Evolutionary conservation across 176 grass and related monocot genomes (phyloP), one percentile per base, ranked within the genome.

Genomic region (Carex kokanica): DNA sequence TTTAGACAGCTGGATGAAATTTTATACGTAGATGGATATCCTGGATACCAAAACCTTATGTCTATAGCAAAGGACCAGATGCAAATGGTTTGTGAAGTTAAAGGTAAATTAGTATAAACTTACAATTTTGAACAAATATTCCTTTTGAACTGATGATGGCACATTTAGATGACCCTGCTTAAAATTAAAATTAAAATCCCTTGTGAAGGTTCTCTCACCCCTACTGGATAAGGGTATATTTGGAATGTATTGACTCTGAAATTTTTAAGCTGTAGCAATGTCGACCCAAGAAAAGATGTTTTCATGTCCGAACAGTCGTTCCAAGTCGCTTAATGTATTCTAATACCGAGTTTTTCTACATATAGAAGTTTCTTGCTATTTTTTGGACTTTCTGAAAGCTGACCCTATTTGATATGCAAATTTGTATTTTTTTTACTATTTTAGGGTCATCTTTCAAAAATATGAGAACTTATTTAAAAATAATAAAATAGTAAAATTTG

Each of bases 1-100:
- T 99, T 93, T 69, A 99, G 96, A 79, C 91, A 95, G 66, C 64
- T 99, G 70, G 93, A 95, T 88, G 91, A 99, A 89, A 90, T 99
- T 73, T 85, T 99, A 61, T 99, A 92, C 64, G 83, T 99, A 13
- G 89, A 99, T 80, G 96, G 93, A 72, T 93, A 90, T 92, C 93
- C 96, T 86, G 93, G 83, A 40, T 99, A 93, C 80, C 93, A 95
- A 65, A 85, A 93, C 12, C 91, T 99, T 70, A 78, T 89, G 75
- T 80, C 71, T 83, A 32, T 99, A 84, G 91, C 93, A 85, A 70
- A 63, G 80, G 82, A 93, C 75, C 86, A 86, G 58, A 89, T 99
- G 89, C 86, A 89, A 78, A 60, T 92, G 52, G 85, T 95, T 79
- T 99, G 93, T 83, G 93, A 95, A 90, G 81, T 95, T 53, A 93